These are phyloP conservation scores for Rhizopogon vesiculosus DNA, from an alignment of 768 basidiomycete species.

Conservation along the genomic window DNA sequence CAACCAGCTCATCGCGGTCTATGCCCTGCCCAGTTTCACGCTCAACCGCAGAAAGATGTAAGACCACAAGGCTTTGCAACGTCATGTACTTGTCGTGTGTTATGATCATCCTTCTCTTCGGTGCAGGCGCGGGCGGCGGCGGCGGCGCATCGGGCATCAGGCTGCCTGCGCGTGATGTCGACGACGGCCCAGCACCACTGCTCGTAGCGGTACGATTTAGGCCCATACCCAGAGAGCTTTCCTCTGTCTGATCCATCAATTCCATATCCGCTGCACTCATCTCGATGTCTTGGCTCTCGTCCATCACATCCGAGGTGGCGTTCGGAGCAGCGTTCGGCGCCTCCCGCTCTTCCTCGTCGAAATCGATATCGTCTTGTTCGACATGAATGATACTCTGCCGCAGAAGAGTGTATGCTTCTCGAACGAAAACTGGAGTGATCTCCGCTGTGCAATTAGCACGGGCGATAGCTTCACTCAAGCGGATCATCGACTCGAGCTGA, in stretches of 20 bases:
- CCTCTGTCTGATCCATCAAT: slow-evolving; percentile 44
- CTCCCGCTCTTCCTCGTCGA: slow-evolving; percentile 86
- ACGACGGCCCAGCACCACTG: slow-evolving; percentile 26
- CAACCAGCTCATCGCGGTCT: slow-evolving; percentile 87
- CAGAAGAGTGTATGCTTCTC: slow-evolving; percentile 91
- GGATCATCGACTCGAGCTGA: slow-evolving; percentile 98
- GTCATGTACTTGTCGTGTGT: slow-evolving; percentile 94
- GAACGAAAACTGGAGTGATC: slow-evolving; percentile 92
- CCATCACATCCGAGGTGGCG: slow-evolving; percentile 32
- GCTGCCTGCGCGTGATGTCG: slow-evolving; percentile 27
- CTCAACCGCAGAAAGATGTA: slow-evolving; percentile 78
- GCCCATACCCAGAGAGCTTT: slow-evolving; percentile 38
- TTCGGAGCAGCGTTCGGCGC: slow-evolving; percentile 27
- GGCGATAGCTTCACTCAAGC: slow-evolving; percentile 94
- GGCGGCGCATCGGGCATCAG: slow-evolving; percentile 24
- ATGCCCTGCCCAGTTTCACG: slow-evolving; percentile 69
- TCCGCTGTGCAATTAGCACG: slow-evolving; percentile 95
- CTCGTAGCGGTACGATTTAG: slow-evolving; percentile 33
- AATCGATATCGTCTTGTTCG: slow-evolving; percentile 97
- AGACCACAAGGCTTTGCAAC: slow-evolving; percentile 82
- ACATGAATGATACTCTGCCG: slow-evolving; percentile 99
- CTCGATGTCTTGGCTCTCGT: slow-evolving; percentile 55
- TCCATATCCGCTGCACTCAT: slow-evolving; percentile 62
- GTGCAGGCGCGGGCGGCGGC: slow-evolving; percentile 35
- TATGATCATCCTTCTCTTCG: slow-evolving; percentile 82